phyloP scores from a whole-genome alignment of 2,329 filamentous ascomycete genomes.

The Diaporthe vaccinii region DNA sequence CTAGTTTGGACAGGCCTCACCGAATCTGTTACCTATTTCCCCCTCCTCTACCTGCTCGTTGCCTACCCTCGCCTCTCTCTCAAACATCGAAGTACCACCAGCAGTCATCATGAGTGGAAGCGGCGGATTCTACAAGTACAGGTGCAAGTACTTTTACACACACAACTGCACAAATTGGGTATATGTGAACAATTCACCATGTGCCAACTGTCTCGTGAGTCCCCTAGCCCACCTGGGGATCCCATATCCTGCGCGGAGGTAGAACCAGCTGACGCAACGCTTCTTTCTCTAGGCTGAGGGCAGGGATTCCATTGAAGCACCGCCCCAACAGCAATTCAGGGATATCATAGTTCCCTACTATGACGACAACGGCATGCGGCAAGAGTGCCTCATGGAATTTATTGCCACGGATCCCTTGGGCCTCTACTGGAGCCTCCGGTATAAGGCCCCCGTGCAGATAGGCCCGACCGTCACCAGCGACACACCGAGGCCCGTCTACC shows the following conservation, averaged over 20 bases:
- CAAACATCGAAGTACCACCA: neutral
- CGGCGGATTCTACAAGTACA: conserved; percentile 63
- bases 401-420: conserved; percentile 54
- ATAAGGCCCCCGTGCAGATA: conserved; percentile 45
- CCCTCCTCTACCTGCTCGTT: neutral
- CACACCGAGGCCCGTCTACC: conserved; percentile 25
- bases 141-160: conserved; percentile 65
- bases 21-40: neutral
- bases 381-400: conserved; percentile 61
- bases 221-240: neutral
- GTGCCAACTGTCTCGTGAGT: conserved; percentile 61
- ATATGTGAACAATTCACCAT: conserved; percentile 61
- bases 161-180: conserved; percentile 65
- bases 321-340: conserved; percentile 48
- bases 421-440: conserved; percentile 55
- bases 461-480: conserved; percentile 30
- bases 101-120: conserved; percentile 53
- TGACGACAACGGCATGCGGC: conserved; percentile 60
- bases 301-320: conserved; percentile 57
- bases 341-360: conserved; percentile 62
- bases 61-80: neutral
- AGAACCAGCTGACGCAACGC: neutral
- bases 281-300: conserved; percentile 59
- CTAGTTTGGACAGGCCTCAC: neutral
- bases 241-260: no score